A percentile compares a stretch with the other conserved stretches of the same genome.
Evolutionary conservation across 305 asterid genomes (phyloP).

Genomic region (Solanum hybrid): DNA sequence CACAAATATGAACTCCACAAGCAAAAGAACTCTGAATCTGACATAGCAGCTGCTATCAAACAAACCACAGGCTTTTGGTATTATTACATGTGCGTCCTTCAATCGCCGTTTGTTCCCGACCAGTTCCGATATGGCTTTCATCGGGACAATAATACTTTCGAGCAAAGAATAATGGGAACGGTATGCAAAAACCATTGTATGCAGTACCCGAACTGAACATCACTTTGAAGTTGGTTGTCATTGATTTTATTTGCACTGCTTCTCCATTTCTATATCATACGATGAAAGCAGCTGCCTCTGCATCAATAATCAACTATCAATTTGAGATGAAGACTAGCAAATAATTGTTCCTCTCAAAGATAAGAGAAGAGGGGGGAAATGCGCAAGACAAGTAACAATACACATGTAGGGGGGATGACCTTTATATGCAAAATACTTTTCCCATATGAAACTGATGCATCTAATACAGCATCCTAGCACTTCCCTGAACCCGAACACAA

Average conservation of each 20-base stretch:
- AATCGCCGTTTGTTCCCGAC: neutral
- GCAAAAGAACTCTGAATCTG: conserved; percentile 11
- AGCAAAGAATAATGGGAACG: neutral
- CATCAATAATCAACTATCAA: neutral
- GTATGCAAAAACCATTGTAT: neutral
- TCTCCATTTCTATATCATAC: conserved; percentile 44
- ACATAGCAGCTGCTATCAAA: conserved; percentile 24
- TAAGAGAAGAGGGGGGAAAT: neutral
- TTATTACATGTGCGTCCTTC: conserved; percentile 5
- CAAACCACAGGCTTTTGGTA: conserved; percentile 3
- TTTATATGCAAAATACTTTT: neutral
- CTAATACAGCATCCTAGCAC: neutral
- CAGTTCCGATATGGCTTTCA: neutral
- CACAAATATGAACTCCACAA: conserved; percentile 29
- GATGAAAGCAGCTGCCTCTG: conserved; percentile 73
- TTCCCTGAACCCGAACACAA: neutral
- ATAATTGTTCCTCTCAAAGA: neutral
- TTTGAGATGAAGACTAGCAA: neutral
- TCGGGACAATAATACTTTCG: neutral
- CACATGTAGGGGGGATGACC: neutral
- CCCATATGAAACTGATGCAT: neutral
- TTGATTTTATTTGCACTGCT: conserved; percentile 24
- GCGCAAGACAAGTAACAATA: neutral
- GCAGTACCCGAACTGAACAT: conserved; percentile 9
- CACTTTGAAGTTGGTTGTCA: conserved; percentile 25